Percentiles rank a stretch among this genome's conserved stretches.
These are phyloP conservation scores for Pseudomicrostroma phylloplanum DNA, from an alignment of 1,284 basidiomycete species.

Conservation along the genomic window DNA sequence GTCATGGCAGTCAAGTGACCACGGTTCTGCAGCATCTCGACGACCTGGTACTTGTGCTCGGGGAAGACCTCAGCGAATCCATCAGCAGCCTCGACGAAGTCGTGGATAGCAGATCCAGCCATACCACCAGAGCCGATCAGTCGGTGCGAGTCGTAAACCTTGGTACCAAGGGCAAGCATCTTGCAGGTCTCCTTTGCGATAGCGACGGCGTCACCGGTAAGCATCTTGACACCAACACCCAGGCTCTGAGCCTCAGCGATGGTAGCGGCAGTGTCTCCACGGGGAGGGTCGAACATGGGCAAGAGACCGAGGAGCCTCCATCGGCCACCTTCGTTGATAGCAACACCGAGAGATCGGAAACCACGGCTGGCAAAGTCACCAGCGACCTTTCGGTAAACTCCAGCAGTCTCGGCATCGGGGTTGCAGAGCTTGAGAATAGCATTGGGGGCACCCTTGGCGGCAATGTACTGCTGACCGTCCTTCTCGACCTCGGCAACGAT, in stretches of 20 bases:
- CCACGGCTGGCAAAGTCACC: constrained; percentile 56
- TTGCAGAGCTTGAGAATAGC: constrained; percentile 57
- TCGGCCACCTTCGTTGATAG: constrained; percentile 56
- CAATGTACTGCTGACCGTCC: constrained; percentile 56
- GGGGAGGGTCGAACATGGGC: constrained; percentile 58
- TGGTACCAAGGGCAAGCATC: constrained; percentile 56
- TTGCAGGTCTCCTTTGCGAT: constrained; percentile 60
- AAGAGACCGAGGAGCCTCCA: constrained; percentile 57
- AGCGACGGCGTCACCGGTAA: constrained; percentile 60
- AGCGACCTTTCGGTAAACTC: constrained; percentile 54
- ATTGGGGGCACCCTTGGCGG: constrained; percentile 60
- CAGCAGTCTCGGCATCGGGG: constrained; percentile 53
- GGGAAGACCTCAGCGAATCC: constrained; percentile 61
- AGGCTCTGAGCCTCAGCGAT: constrained; percentile 57
- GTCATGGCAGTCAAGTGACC: constrained; percentile 59
- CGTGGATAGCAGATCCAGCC: constrained; percentile 57
- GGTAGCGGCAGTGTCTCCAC: constrained; percentile 57
- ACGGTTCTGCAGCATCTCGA: constrained; percentile 57
- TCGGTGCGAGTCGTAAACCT: constrained; percentile 59
- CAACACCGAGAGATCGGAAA: constrained; percentile 59
- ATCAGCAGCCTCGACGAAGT: constrained; percentile 59
- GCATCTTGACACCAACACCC: constrained; percentile 59
- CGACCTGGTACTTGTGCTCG: constrained; percentile 59
- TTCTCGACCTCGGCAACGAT: constrained; percentile 59
- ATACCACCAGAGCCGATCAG: constrained; percentile 57